phyloP scores from a whole-genome alignment of 148 eudicot genomes.

The Suaeda aralocaspica region DNA sequence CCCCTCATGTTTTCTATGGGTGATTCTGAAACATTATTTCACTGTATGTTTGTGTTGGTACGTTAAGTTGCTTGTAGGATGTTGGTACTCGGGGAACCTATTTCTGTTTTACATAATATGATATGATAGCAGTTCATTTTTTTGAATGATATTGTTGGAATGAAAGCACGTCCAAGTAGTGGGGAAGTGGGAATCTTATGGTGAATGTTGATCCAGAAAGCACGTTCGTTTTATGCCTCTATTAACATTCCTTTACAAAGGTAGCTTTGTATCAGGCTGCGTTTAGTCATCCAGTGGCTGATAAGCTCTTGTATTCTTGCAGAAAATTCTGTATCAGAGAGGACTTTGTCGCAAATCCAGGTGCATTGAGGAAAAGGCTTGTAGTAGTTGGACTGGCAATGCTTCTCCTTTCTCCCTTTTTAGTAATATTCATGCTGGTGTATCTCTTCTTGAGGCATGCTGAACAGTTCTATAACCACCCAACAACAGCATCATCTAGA shows the following conservation, averaged over 20 bases:
- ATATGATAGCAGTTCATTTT: background rate
- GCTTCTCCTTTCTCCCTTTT: conserved; percentile 89
- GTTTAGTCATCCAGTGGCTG: conserved; percentile 13
- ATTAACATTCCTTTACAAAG: background rate
- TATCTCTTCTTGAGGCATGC: conserved; percentile 98
- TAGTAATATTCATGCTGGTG: conserved; percentile 90
- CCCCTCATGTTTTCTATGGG: background rate
- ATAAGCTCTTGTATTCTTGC: conserved; percentile 34
- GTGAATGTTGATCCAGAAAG: too few species aligned
- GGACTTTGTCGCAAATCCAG: conserved; percentile 75
- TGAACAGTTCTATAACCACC: conserved; percentile 95
- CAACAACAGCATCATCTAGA: conserved; percentile 88
- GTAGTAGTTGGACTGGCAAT: conserved; percentile 72
- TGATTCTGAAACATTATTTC: background rate
- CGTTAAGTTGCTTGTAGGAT: background rate
- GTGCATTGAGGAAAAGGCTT: conserved; percentile 76
- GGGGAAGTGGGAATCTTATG: too few species aligned
- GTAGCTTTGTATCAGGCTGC: background rate
- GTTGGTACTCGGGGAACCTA: background rate
- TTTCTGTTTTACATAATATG: too few species aligned
- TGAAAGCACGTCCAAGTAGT: background rate
- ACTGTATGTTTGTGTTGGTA: background rate
- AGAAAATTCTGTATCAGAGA: conserved; percentile 73
- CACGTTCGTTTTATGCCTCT: background rate
- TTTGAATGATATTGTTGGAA: background rate